Evolutionary conservation across 371 early-diverging fungal genomes (phyloP).

Genomic region (Mucor circinelloides): DNA sequence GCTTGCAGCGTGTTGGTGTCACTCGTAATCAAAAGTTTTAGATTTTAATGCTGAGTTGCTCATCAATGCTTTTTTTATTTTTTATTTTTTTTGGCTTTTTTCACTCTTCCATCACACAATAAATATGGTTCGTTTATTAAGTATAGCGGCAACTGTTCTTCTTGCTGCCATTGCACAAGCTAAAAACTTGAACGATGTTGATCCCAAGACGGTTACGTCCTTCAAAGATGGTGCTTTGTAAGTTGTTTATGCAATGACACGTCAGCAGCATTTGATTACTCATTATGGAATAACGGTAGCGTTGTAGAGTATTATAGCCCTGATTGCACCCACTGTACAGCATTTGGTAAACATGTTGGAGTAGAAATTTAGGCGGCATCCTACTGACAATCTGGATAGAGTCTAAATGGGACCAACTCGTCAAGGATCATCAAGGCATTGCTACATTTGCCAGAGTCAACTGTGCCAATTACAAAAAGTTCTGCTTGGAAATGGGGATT

Average conservation of each 20-base stretch:
- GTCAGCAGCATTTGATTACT: background rate
- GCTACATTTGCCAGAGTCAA: slow-evolving; percentile 16
- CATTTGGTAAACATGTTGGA: slow-evolving; percentile 33
- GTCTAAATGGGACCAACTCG: slow-evolving; percentile 6
- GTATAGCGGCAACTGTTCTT: background rate
- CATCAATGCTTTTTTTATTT: background rate
- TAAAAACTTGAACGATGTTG: slow-evolving; percentile 9
- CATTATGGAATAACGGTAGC: slow-evolving; percentile 16
- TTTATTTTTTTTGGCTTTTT: too few species aligned
- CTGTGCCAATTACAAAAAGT: slow-evolving; percentile 5
- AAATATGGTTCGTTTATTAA: slow-evolving; percentile 14
- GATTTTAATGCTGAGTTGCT: background rate
- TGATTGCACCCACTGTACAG: slow-evolving; percentile 28
- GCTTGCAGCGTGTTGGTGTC: background rate
- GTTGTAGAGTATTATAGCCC: slow-evolving; percentile 44
- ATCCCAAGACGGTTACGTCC: slow-evolving; percentile 10
- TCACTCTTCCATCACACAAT: background rate
- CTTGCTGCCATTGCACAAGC: slow-evolving; percentile 2
- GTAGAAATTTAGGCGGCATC: too few species aligned
- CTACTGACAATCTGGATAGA: too few species aligned
- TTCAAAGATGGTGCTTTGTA: slow-evolving; percentile 17
- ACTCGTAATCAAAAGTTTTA: background rate
- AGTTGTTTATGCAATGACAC: slow-evolving; percentile 1
- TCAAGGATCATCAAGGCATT: background rate
- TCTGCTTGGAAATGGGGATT: slow-evolving; percentile 21